Percentiles rank a stretch among this genome's conserved stretches.
Evolutionary conservation across 163 green algal genomes (phyloP).

Genomic region (Scenedesmus sp.): DNA sequence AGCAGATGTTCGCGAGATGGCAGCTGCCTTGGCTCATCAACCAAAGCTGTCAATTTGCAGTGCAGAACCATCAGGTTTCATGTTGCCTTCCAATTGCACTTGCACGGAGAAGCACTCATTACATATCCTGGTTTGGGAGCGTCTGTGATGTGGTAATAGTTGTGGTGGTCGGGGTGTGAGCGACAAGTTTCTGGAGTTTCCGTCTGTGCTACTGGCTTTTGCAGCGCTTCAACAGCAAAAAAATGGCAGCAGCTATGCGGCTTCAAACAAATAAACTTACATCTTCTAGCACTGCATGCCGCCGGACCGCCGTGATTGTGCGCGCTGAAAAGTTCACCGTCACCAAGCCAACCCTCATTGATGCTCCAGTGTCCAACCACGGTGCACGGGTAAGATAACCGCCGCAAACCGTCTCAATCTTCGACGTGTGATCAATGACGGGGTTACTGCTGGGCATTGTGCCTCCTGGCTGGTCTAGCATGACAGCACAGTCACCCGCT

Average conservation of each 20-base stretch:
- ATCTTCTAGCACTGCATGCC: background rate
- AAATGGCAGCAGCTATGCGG: background rate
- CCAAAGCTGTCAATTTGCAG: background rate
- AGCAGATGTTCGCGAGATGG: background rate
- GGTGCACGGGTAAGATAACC: constrained; percentile 52
- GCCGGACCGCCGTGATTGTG: background rate
- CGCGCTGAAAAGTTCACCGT: constrained; percentile 6
- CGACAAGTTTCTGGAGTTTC: background rate
- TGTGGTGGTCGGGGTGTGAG: background rate
- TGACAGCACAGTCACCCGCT: background rate
- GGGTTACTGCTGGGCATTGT: background rate
- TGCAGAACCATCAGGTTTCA: background rate
- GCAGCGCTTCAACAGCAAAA: background rate
- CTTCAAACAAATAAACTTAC: background rate
- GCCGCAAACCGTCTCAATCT: no score
- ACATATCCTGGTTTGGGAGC: no score
- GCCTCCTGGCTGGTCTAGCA: background rate
- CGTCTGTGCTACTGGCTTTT: background rate
- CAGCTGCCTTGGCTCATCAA: background rate
- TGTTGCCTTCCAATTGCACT: background rate
- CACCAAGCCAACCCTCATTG: constrained; percentile 67
- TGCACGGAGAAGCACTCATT: background rate
- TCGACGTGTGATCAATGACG: background rate
- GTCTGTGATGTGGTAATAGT: background rate
- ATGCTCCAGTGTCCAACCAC: constrained; percentile 70